Conservation (phyloP, 148 eudicot genomes). For the Arbutus unedo region DNA sequence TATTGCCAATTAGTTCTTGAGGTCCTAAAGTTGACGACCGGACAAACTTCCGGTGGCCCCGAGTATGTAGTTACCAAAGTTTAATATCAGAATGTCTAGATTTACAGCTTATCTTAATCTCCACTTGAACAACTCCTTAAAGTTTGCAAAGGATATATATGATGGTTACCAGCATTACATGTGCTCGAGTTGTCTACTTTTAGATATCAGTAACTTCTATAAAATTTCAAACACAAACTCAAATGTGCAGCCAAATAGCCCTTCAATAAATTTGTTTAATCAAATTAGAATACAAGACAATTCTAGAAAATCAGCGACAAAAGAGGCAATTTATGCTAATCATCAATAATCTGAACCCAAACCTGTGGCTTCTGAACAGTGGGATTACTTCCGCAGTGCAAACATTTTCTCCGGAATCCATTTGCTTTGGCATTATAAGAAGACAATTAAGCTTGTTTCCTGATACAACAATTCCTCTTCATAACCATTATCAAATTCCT, state of each 20-base stretch:
- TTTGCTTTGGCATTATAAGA: constrained; percentile 24
- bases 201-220: neutral
- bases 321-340: neutral
- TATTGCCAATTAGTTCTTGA: too few species aligned
- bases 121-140: too few species aligned
- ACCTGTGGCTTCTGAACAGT: constrained; percentile 6
- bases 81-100: too few species aligned
- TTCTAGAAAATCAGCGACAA: neutral
- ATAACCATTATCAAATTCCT: constrained; percentile 4
- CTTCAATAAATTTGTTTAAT: neutral
- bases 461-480: constrained; percentile 8
- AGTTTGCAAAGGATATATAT: neutral
- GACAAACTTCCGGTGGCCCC: too few species aligned
- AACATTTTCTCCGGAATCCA: constrained; percentile 12
- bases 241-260: neutral
- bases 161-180: neutral
- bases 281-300: neutral
- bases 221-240: neutral
- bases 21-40: too few species aligned
- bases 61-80: too few species aligned
- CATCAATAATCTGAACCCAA: neutral
- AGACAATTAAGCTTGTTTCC: constrained; percentile 34
- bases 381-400: neutral
- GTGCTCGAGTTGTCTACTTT: neutral
- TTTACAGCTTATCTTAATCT: too few species aligned